Percentiles rank a stretch among this genome's conserved stretches.
phyloP scores from a whole-genome alignment of 352 stramenopile genomes.

The Globisporangium megalacanthum region DNA sequence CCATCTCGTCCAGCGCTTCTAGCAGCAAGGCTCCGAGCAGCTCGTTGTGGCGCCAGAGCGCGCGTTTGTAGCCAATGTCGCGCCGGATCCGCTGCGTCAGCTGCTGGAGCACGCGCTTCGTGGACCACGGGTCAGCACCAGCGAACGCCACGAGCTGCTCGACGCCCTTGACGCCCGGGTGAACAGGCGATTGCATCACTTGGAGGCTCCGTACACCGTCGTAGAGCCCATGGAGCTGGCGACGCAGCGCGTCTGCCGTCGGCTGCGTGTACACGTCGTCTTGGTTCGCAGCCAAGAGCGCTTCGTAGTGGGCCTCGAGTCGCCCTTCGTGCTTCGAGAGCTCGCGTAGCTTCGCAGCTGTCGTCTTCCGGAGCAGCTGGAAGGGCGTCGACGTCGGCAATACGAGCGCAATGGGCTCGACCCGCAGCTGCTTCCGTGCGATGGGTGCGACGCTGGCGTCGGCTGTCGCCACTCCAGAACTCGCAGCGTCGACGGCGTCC shows the following conservation, averaged over 20 bases:
- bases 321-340: constrained; percentile 39
- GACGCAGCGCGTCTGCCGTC: constrained; percentile 1
- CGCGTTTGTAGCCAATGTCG: constrained; percentile 30
- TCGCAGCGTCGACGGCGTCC: no score
- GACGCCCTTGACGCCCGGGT: constrained; percentile 25
- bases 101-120: constrained; percentile 19
- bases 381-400: constrained; percentile 21
- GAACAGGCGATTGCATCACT: constrained; percentile 34
- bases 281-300: constrained; percentile 17
- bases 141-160: constrained; percentile 34
- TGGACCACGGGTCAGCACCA: constrained; percentile 23
- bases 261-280: neutral
- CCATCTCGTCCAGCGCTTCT: constrained; percentile 29
- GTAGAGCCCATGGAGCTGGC: constrained; percentile 29
- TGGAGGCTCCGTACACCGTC: constrained; percentile 38
- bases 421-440: no score
- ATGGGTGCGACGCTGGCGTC: no score
- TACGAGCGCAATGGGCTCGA: no score
- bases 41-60: constrained; percentile 52
- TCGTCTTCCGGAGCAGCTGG: constrained; percentile 37
- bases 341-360: constrained; percentile 43
- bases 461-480: no score
- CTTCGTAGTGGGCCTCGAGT: constrained; percentile 31
- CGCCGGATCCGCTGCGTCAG: constrained; percentile 22
- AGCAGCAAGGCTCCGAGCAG: constrained; percentile 36